These are phyloP conservation scores for Inga leiocalycina DNA, from an alignment of 306 rosid species.

Conservation along the genomic window DNA sequence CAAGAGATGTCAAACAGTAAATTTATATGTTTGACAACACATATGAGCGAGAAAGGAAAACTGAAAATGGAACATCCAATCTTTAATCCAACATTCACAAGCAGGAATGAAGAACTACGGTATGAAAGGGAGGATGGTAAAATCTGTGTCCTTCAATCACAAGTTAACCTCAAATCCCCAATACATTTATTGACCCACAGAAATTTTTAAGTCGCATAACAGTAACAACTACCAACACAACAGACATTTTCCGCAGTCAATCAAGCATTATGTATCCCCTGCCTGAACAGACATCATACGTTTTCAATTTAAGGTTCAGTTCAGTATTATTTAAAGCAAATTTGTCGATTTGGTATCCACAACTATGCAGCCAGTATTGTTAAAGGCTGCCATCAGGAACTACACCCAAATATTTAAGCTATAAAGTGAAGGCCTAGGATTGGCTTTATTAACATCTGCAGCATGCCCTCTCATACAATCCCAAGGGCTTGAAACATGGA, in stretches of 20 bases:
- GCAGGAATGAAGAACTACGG: slow-evolving; percentile 1
- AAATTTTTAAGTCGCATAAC: not conserved
- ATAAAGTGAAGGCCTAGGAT: not conserved
- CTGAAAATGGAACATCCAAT: not conserved
- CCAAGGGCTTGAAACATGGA: not conserved
- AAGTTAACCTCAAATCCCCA: not conserved
- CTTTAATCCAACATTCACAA: not conserved
- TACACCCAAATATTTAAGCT: not conserved
- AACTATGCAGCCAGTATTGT: not conserved
- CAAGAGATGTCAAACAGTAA: not conserved
- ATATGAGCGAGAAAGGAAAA: not conserved
- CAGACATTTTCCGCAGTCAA: not conserved
- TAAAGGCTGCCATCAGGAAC: not conserved
- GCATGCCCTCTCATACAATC: not conserved
- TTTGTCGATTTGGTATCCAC: not conserved
- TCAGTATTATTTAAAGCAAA: slow-evolving; percentile 7
- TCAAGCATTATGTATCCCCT: not conserved
- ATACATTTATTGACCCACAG: no score
- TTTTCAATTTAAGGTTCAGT: not conserved
- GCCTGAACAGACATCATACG: not conserved
- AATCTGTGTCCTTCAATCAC: not conserved
- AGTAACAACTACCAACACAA: not conserved
- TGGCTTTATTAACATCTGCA: not conserved
- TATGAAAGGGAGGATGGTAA: not conserved
- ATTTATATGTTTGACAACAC: not conserved